These are phyloP conservation scores for Pyricularia pennisetigena DNA, from an alignment of 2,329 filamentous ascomycete species.

Conservation along the genomic window DNA sequence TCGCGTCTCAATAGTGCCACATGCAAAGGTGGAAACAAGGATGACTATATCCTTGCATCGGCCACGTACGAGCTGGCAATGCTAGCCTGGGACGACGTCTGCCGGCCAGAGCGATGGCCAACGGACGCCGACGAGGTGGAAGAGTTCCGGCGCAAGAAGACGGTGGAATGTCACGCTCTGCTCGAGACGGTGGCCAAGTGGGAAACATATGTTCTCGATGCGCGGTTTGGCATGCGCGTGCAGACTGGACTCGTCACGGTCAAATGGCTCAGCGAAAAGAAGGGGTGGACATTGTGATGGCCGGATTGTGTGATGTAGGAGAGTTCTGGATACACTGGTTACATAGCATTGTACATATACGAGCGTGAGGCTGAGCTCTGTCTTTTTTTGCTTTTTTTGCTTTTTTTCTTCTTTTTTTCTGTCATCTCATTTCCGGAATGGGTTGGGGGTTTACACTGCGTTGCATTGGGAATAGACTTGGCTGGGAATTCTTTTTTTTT, in stretches of 20 bases:
- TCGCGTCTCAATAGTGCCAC: slow-evolving; percentile 23
- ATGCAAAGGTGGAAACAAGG: slow-evolving; percentile 51
- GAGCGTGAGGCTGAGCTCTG: neutral
- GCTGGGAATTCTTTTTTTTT: no score
- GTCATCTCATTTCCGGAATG: neutral
- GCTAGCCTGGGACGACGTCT: slow-evolving; percentile 64
- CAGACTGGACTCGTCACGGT: slow-evolving; percentile 60
- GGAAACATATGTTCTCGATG: slow-evolving; percentile 66
- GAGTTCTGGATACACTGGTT: neutral
- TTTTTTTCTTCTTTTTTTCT: neutral
- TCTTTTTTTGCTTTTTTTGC: neutral
- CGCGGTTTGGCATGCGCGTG: slow-evolving; percentile 63
- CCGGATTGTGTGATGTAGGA: neutral
- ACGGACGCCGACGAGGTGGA: slow-evolving; percentile 15
- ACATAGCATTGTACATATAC: neutral
- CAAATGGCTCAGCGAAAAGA: slow-evolving; percentile 39
- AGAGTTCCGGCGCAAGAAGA: slow-evolving; percentile 32
- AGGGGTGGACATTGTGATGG: slow-evolving; percentile 18
- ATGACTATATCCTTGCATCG: slow-evolving; percentile 63
- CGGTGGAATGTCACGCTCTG: slow-evolving; percentile 53
- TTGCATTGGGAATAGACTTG: neutral
- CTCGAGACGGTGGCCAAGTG: slow-evolving; percentile 59
- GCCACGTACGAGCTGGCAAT: slow-evolving; percentile 83
- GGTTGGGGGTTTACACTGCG: neutral
- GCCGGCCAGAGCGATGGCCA: slow-evolving; percentile 22